These are phyloP conservation scores for Oidiodendron maius DNA, from an alignment of 495 filamentous ascomycete species.

Conservation along the genomic window DNA sequence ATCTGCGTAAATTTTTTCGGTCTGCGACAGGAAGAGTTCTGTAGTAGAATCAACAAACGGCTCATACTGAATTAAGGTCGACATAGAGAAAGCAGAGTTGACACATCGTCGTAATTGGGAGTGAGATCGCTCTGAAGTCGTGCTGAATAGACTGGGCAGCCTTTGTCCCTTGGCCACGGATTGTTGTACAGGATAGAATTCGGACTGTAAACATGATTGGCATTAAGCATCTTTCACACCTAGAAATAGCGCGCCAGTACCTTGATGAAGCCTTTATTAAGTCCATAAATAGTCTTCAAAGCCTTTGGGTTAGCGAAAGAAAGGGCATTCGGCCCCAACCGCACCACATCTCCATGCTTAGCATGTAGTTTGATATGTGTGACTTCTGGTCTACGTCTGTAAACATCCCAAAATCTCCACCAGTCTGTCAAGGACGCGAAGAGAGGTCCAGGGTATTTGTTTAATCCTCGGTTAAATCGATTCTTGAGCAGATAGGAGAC, in stretches of 20 bases:
- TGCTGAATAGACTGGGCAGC: conserved; percentile 71
- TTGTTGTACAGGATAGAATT: conserved; percentile 66
- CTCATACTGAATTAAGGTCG: conserved; percentile 64
- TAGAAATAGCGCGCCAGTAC: conserved; percentile 33
- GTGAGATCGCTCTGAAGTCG: conserved; percentile 69
- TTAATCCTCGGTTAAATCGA: conserved; percentile 52
- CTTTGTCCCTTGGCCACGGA: conserved; percentile 56
- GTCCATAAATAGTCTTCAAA: conserved; percentile 68
- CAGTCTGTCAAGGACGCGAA: conserved; percentile 61
- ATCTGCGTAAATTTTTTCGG: conserved; percentile 50
- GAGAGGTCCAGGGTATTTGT: conserved; percentile 62
- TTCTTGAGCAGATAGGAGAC: conserved; percentile 46
- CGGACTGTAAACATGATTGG: too few species aligned
- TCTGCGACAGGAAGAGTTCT: conserved; percentile 57
- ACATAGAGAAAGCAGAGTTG: conserved; percentile 71
- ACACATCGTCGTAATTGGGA: conserved; percentile 61
- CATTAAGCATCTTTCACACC: too few species aligned
- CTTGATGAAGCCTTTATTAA: conserved; percentile 80
- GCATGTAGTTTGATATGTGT: conserved; percentile 62
- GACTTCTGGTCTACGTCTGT: conserved; percentile 52
- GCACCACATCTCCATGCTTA: conserved; percentile 54
- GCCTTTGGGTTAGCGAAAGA: conserved; percentile 49
- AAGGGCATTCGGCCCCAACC: conserved; percentile 49
- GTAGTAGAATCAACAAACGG: conserved; percentile 66
- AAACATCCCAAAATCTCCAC: conserved; percentile 66